phyloP scores from a whole-genome alignment of 768 basidiomycete species.

The Austroboletus eburneus region DNA sequence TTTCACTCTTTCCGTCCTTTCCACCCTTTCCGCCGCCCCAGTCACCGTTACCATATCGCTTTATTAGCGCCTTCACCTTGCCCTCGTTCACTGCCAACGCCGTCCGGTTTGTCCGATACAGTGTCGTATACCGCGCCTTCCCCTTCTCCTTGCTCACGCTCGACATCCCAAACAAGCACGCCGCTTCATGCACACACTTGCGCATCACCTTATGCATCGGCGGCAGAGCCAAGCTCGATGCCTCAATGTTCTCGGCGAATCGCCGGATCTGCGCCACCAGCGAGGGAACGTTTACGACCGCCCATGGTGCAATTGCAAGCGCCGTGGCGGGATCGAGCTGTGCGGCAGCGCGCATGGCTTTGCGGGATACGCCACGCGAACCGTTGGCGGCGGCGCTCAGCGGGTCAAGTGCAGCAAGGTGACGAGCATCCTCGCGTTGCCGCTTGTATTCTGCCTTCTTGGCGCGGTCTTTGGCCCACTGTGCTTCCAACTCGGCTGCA shows the following conservation, averaged over 20 bases:
- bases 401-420: conserved; percentile 60
- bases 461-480: conserved; percentile 78
- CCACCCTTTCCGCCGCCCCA: too few species aligned
- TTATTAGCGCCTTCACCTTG: conserved; percentile 49
- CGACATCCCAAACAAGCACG: conserved; percentile 72
- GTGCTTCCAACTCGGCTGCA: conserved; percentile 54
- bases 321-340: conserved; percentile 40
- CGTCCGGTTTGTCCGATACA: conserved; percentile 63
- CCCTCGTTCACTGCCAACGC: conserved; percentile 53
- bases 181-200: conserved; percentile 75
- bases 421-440: conserved; percentile 51
- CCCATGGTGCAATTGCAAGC: conserved; percentile 35
- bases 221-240: conserved; percentile 62
- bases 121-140: conserved; percentile 65
- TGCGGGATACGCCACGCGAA: conserved; percentile 48
- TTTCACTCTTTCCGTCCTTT: too few species aligned
- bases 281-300: conserved; percentile 60
- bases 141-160: conserved; percentile 74
- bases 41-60: conserved; percentile 28
- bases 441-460: conserved; percentile 79
- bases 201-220: conserved; percentile 73
- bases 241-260: conserved; percentile 59
- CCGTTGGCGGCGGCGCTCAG: conserved; percentile 55
- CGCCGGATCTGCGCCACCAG: conserved; percentile 65
- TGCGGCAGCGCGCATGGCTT: conserved; percentile 59